Conservation (phyloP, 2,329 filamentous ascomycete genomes). For the Colletotrichum limetticola region DNA sequence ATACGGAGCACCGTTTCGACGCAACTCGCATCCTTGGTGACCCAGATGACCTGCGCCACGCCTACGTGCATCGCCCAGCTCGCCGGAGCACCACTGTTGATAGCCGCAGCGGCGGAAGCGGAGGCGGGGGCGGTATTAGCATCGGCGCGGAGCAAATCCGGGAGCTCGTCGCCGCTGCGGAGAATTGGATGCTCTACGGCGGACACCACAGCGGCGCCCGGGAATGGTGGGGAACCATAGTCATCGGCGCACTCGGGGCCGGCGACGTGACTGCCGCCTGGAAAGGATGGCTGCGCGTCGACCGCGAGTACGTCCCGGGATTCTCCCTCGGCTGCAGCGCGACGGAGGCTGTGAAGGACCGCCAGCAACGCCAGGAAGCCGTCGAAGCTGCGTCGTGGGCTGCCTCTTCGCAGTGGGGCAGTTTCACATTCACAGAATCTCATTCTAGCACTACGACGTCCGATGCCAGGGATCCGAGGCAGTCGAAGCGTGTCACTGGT, state of each 20-base stretch:
- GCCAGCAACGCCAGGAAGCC: conserved; percentile 49
- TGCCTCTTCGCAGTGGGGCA: conserved; percentile 61
- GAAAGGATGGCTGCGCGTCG: conserved; percentile 65
- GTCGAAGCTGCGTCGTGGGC: conserved; percentile 58
- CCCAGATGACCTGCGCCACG: conserved; percentile 56
- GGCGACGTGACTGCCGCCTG: conserved; percentile 50
- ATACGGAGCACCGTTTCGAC: conserved; percentile 67
- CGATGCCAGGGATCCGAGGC: background rate
- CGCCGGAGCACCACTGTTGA: conserved; percentile 40
- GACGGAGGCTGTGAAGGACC: conserved; percentile 57
- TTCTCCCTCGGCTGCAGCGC: conserved; percentile 53
- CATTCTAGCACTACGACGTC: background rate
- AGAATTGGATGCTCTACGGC: conserved; percentile 63
- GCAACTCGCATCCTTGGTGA: conserved; percentile 54
- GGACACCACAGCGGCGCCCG: conserved; percentile 54
- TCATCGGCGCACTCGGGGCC: conserved; percentile 54
- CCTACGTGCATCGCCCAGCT: conserved; percentile 60
- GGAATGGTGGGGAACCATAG: conserved; percentile 68
- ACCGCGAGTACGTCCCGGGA: conserved; percentile 52
- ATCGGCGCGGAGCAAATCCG: conserved; percentile 40
- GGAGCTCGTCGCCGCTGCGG: conserved; percentile 52
- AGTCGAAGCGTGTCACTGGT: background rate
- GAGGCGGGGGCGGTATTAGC: conserved; percentile 21
- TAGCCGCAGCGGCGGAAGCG: conserved; percentile 9
- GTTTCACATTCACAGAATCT: conserved; percentile 45